These are phyloP conservation scores for Viola pubescens DNA, from an alignment of 441 rosid genomes.

Conservation along the genomic window DNA sequence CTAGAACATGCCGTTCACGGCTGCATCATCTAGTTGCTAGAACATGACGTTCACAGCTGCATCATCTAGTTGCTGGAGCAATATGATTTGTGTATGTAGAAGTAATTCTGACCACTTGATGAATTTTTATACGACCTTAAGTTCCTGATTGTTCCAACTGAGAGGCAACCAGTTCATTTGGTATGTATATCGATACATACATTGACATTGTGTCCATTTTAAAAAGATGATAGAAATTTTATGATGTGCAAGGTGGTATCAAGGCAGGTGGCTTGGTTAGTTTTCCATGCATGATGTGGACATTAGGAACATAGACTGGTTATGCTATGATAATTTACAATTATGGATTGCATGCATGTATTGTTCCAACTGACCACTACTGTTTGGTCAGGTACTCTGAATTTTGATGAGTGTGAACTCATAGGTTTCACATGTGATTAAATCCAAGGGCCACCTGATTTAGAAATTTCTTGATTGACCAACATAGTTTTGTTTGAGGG, in stretches of 20 bases:
- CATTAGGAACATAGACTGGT: constrained; percentile 2
- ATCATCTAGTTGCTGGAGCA: no score
- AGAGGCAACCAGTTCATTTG: no score
- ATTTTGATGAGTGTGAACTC: constrained; percentile 10
- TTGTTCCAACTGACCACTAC: neutral
- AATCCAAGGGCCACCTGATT: neutral
- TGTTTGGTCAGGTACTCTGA: neutral
- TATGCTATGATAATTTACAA: neutral
- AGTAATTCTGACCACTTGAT: no score
- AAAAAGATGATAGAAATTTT: constrained; percentile 2
- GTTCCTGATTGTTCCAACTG: no score
- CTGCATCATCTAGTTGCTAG: no score
- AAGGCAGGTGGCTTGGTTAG: no score
- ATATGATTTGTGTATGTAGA: no score
- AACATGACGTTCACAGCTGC: no score
- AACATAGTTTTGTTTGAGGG: neutral
- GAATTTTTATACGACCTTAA: no score
- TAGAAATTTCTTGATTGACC: neutral
- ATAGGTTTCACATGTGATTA: neutral
- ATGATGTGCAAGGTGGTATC: neutral
- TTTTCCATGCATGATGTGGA: constrained; percentile 1
- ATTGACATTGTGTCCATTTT: no score
- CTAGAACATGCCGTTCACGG: no score
- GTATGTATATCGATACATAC: no score
- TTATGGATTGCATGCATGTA: constrained; percentile 3